These are phyloP conservation scores for Musa itinerans DNA, from an alignment of 176 grass and related monocot genomes.

Conservation along the genomic window DNA sequence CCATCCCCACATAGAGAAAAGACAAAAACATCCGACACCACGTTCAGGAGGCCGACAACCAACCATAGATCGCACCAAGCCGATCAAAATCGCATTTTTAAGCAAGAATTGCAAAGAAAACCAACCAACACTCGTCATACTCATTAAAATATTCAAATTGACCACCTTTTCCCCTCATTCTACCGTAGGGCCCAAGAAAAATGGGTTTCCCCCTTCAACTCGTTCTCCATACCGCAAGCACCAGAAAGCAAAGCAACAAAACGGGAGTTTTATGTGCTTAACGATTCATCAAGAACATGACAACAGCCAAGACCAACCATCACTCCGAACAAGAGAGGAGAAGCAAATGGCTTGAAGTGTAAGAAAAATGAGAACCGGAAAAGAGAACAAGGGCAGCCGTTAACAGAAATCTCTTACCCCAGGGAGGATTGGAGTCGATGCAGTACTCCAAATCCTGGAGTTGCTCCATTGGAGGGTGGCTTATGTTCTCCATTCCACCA, in stretches of 20 bases:
- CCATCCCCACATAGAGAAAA: background rate
- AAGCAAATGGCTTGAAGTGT: background rate
- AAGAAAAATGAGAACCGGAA: background rate
- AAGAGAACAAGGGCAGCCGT: background rate
- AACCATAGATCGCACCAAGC: background rate
- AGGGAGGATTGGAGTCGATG: conserved; percentile 92
- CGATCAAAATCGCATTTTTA: background rate
- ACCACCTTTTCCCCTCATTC: background rate
- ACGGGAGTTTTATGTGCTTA: background rate
- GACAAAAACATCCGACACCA: conserved; percentile 2
- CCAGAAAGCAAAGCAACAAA: background rate
- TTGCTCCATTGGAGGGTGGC: conserved; percentile 94
- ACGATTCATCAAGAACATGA: background rate
- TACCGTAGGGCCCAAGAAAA: background rate
- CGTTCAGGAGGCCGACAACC: background rate
- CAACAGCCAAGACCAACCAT: background rate
- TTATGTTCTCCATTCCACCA: conserved; percentile 43
- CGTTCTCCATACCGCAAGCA: background rate
- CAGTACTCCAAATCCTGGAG: conserved; percentile 94
- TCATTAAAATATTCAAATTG: background rate
- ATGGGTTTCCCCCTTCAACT: background rate
- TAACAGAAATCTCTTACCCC: conserved; percentile 43
- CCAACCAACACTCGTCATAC: background rate
- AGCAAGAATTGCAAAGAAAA: background rate
- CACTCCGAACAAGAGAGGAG: conserved; percentile 3